These are phyloP conservation scores for Lagenidium sp. DNA, from an alignment of 352 stramenopile species.

Conservation along the genomic window DNA sequence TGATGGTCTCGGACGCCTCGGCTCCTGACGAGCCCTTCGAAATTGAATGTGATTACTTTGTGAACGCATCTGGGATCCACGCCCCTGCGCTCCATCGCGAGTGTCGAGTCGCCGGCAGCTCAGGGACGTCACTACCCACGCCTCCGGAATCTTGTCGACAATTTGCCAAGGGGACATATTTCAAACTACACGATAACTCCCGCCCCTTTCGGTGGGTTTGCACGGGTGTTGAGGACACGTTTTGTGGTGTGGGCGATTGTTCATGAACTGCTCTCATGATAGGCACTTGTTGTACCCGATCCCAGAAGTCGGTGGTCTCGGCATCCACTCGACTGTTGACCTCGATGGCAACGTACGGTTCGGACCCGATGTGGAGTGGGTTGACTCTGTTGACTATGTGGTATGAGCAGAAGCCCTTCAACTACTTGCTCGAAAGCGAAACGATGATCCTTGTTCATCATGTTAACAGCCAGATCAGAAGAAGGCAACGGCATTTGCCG, in stretches of 20 bases:
- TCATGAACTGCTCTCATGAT: too few species aligned
- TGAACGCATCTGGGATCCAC: constrained; percentile 86
- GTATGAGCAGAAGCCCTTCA: too few species aligned
- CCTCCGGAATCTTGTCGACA: too few species aligned
- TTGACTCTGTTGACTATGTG: constrained; percentile 82
- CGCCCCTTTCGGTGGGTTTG: constrained; percentile 46
- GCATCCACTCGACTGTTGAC: constrained; percentile 95
- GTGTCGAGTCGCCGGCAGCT: too few species aligned
- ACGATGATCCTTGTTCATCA: too few species aligned
- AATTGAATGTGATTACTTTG: constrained; percentile 85
- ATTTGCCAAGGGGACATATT: constrained; percentile 97
- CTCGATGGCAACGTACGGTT: constrained; percentile 90
- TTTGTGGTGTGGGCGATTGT: too few species aligned
- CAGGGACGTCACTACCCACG: too few species aligned
- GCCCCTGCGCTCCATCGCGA: neutral
- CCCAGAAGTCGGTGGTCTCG: constrained; percentile 90
- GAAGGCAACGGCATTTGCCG: constrained; percentile 52
- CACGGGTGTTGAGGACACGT: too few species aligned
- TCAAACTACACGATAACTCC: constrained; percentile 54
- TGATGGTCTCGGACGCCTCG: constrained; percentile 5
- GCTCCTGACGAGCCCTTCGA: constrained; percentile 42
- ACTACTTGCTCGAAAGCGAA: too few species aligned
- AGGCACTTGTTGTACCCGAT: constrained; percentile 94
- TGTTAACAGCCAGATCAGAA: constrained; percentile 26
- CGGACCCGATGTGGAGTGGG: constrained; percentile 96